A percentile compares a stretch with the other conserved stretches of the same genome.
phyloP scores from a whole-genome alignment of 169 alveolate genomes.

The Hepatocystis sp. region DNA sequence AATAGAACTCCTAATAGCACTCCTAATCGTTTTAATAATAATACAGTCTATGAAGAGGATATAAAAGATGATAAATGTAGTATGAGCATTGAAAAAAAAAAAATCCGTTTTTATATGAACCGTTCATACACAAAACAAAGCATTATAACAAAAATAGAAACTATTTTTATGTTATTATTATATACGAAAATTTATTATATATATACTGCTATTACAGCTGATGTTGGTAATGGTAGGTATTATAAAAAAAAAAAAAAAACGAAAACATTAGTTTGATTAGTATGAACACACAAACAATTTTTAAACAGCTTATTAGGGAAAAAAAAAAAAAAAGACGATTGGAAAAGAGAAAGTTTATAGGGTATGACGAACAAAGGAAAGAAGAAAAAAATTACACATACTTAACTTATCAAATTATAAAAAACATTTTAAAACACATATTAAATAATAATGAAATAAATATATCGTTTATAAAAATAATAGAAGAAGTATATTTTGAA shows the following conservation, averaged over 20 bases:
- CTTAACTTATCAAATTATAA: slow-evolving; percentile 15
- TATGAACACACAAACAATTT: slow-evolving; percentile 5
- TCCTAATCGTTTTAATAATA: no score
- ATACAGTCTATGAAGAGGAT: no score
- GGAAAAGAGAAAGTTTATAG: neutral
- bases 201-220: neutral
- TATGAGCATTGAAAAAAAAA: no score
- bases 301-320: neutral
- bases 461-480: slow-evolving; percentile 15
- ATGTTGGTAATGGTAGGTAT: neutral
- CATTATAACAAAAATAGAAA: slow-evolving; percentile 16
- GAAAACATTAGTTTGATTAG: slow-evolving; percentile 20
- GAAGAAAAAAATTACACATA: neutral
- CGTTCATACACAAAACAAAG: slow-evolving; percentile 1
- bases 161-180: slow-evolving; percentile 16
- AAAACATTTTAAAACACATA: slow-evolving; percentile 5
- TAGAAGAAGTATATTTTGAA: slow-evolving; percentile 32
- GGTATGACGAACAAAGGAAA: neutral
- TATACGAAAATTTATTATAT: slow-evolving; percentile 36
- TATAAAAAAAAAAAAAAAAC: neutral
- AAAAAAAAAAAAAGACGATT: neutral
- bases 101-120: no score
- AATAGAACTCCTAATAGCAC: no score
- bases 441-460: slow-evolving; percentile 4
- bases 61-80: no score